These are phyloP conservation scores for Suhomyces xylopsoci DNA, from an alignment of 805 yeast species.

Conservation along the genomic window DNA sequence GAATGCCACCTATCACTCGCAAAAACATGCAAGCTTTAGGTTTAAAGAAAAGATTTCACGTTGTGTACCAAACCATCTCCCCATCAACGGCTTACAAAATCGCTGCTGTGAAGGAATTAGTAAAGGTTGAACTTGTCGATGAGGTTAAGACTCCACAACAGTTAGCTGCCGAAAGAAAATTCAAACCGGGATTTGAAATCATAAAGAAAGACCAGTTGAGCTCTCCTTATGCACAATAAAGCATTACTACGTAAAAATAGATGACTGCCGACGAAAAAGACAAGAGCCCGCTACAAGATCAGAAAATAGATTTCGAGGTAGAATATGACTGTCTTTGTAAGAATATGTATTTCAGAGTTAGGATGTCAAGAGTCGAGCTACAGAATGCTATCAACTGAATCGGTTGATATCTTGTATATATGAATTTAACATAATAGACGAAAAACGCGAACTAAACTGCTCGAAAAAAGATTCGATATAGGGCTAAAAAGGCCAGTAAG, in stretches of 20 bases:
- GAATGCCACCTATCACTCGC: slow-evolving; percentile 67
- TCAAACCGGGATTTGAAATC: slow-evolving; percentile 57
- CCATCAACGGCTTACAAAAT: slow-evolving; percentile 85
- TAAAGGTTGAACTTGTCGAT: slow-evolving; percentile 72
- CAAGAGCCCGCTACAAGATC: neutral
- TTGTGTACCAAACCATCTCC: slow-evolving; percentile 67
- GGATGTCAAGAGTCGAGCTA: neutral
- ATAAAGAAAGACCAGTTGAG: slow-evolving; percentile 6
- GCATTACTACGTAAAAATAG: neutral
- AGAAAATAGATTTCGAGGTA: neutral
- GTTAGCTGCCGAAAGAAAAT: slow-evolving; percentile 54
- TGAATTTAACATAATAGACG: neutral
- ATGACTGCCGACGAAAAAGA: neutral
- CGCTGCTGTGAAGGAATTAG: slow-evolving; percentile 79
- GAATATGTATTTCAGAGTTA: too few species aligned
- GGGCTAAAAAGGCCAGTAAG: neutral
- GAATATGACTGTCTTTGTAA: too few species aligned
- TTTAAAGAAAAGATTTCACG: slow-evolving; percentile 66
- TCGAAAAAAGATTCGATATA: neutral
- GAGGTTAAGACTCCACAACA: slow-evolving; percentile 48
- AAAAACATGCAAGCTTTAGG: slow-evolving; percentile 72
- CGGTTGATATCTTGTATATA: neutral
- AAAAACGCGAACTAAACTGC: neutral
- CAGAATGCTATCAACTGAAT: neutral
- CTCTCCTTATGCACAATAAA: neutral